Evolutionary conservation across 805 yeast genomes (phyloP), one percentile per base, ranked within the genome.

Genomic region (Ogataea angusta): DNA sequence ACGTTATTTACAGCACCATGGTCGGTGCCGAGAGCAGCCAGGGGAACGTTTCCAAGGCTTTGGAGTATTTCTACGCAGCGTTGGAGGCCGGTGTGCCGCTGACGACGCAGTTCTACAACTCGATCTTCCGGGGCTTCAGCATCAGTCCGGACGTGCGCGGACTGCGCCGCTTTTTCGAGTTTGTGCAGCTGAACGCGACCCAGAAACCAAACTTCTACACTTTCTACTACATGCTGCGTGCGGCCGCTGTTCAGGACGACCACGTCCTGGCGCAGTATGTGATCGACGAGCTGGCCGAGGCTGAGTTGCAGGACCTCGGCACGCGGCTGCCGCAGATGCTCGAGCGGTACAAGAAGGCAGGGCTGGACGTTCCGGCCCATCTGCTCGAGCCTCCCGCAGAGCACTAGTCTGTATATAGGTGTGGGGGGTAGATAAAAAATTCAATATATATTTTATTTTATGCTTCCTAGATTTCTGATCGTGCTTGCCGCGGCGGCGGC

Each of bases 101-200:
- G 43, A 65, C 62, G 14, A 51, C 71, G 18, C 56, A 68, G 33
- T 60, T 67, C 28, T 66, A 68, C 54, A 74, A 77, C 24, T 53
- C 73, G 4, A 69, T 77, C 62, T 66, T 78, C 49, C 66, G 67
- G 35, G 78, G 72, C 12, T 80, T 73, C 58, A 60, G 72, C 40
- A 62, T 59, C 25, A 48, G 52, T 29, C 74, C 53, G 4, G 47
- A 52, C 27, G 27, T 47, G 14, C 50, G 52, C 3, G 59, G 67
- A 30, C 78, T 80, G 2, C 54, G 66, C 36, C 40, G 64, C 23
- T 75, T 71, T 48, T 68, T 68, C 49, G 46, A 58, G 10, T 52
- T 53, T n/a, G 55, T 73, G 42, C 58, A 63, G 45, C 42, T 49
- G 34, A 44, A 50, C 18, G 50, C 31, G 40, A 46, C 43, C 10